phyloP scores from a whole-genome alignment of 1,284 basidiomycete species.

The Puccinia triticina region DNA sequence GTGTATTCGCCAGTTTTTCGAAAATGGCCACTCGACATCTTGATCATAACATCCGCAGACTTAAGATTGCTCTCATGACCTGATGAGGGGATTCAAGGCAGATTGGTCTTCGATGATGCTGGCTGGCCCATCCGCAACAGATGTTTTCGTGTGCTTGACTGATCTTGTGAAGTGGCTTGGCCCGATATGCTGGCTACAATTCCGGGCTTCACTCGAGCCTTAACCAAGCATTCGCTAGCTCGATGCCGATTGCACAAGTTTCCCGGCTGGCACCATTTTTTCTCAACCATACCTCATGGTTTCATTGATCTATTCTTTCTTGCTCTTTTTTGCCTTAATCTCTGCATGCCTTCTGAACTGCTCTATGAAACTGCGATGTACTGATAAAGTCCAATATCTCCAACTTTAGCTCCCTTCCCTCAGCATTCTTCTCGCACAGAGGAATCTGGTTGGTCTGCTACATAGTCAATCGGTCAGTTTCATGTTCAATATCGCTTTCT shows the following conservation, averaged over 20 bases:
- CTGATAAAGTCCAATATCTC: constrained; percentile 28
- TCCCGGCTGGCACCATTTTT: constrained; percentile 19
- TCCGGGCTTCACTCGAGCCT: constrained; percentile 12
- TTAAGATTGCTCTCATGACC: not conserved
- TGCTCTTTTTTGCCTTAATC: not conserved
- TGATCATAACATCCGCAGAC: constrained; percentile 15
- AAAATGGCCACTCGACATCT: constrained; percentile 13
- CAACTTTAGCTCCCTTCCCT: not conserved
- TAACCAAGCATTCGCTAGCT: constrained; percentile 15
- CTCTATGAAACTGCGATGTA: constrained; percentile 19
- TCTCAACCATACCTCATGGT: constrained; percentile 12
- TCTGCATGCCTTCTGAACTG: constrained; percentile 10
- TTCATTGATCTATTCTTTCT: not conserved
- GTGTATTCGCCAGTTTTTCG: constrained; percentile 1
- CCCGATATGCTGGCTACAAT: not conserved
- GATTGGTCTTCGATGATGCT: not conserved
- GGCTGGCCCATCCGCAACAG: not conserved
- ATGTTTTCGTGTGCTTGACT: not conserved
- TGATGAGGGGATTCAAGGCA: not conserved
- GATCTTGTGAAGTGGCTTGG: not conserved
- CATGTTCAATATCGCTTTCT: not conserved
- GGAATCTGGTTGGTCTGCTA: not conserved
- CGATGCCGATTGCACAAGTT: constrained; percentile 33
- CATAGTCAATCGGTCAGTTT: not conserved
- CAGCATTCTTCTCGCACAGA: not conserved